Evolutionary conservation across 345 rosid species (phyloP), one percentile per base, ranked within the genome.

Genomic region (Salix exigua): DNA sequence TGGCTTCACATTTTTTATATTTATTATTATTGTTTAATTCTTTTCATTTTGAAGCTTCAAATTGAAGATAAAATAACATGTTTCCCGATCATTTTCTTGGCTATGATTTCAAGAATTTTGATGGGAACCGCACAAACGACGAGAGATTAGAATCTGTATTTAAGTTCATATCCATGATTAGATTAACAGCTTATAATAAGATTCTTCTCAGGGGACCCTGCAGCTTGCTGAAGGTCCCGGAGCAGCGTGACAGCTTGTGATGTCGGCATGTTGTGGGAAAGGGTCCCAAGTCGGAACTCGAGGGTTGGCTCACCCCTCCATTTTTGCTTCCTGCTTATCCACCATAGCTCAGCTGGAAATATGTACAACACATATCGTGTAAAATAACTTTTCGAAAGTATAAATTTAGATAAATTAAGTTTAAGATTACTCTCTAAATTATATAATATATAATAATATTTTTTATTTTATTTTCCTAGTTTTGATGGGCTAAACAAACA

Each of bases 131-230:
- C n/a, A 53, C 25, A 19, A 21, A 3, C 21, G 7, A 1, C 9
- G 26, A n/a, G 26, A n/a, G 4, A 23, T 58, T 58, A 58, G 25
- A n/a, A 58, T n/a, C 63, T 58, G 63, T n/a, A 9, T 4, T 28
- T 31, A 44, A 42, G 37, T 55, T 68, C 38, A 62, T 35, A 21
- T 30, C 18, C 8, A 46, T 28, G 48, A 74, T 66, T 28, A 65
- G 62, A 65, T 50, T 48, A 50, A 50, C 44, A 28, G 16, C 63
- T 63, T 10, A 5, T 23, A 72, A 5, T 23, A 72, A 78, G 76
- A 78, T 72, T 78, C 76, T 67, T 72, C 35, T 51, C 3, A 37
- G 80, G 72, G 80, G 80, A 40, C 80, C 80, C 62, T 31, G 5
- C 33, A 31, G 33, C 33, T 31, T 38, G 51, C 37, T 28, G 38